A percentile compares a stretch with the other conserved stretches of the same genome.
These are phyloP conservation scores for Psidium friedrichsthalianum DNA, from an alignment of 345 rosid genomes.

Conservation along the genomic window DNA sequence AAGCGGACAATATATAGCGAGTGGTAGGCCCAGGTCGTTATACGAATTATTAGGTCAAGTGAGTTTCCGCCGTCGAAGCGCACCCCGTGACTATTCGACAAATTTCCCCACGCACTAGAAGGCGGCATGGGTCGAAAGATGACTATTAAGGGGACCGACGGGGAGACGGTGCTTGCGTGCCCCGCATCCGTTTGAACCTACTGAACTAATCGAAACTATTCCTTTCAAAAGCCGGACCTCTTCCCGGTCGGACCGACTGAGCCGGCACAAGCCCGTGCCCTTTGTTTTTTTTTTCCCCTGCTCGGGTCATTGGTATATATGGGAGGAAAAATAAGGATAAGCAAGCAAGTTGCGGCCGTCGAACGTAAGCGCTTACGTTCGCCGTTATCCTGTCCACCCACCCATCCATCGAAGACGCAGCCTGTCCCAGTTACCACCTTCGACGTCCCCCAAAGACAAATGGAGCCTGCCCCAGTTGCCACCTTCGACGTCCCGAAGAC, in stretches of 20 bases:
- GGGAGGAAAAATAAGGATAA: not conserved
- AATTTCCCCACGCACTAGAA: rapidly evolving
- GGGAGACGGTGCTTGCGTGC: not conserved
- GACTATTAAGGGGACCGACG: not conserved
- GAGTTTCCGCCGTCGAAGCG: rapidly evolving
- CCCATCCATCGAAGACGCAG: not conserved
- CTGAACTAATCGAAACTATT: not conserved
- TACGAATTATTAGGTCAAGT: not conserved
- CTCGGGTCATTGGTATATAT: too few species aligned
- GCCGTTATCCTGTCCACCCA: not conserved
- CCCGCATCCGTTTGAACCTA: not conserved
- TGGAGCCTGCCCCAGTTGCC: not conserved
- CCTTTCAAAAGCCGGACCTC: not conserved
- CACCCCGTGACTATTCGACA: not conserved
- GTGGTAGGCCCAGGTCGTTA: too few species aligned
- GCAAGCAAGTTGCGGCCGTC: not conserved
- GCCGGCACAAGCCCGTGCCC: not conserved
- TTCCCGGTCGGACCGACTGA: not conserved
- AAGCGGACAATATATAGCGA: too few species aligned
- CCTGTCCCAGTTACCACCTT: not conserved
- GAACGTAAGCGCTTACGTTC: not conserved
- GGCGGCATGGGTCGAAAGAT: not conserved
- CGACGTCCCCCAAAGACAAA: not conserved
- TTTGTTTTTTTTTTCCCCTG: too few species aligned
- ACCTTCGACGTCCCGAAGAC: not conserved